Evolutionary conservation across 208 protist genomes (phyloP).

Genomic region (Crithidia sp.): DNA sequence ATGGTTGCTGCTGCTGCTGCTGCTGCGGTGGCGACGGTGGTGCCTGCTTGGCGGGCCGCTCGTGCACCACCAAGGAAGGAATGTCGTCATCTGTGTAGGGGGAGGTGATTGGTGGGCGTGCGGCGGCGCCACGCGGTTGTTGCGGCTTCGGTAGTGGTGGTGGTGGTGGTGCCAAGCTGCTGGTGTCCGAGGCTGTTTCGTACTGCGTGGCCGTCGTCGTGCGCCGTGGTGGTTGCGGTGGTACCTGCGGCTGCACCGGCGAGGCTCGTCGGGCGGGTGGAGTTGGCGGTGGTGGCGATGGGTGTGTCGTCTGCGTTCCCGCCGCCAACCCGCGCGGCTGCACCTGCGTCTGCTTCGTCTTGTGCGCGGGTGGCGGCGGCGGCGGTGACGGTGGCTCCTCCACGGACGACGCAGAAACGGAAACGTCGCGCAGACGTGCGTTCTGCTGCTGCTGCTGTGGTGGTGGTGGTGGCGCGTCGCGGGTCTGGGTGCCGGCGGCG

Average conservation of each 20-base stretch:
- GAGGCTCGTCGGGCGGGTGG: background rate
- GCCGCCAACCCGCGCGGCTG: background rate
- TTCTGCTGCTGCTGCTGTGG: background rate
- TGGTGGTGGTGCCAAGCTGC: background rate
- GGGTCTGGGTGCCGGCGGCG: background rate
- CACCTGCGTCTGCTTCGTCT: slow-evolving; percentile 7
- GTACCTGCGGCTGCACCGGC: background rate
- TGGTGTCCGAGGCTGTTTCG: background rate
- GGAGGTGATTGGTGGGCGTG: background rate
- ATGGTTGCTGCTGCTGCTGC: background rate
- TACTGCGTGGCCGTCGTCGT: slow-evolving; percentile 6
- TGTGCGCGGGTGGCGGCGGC: background rate
- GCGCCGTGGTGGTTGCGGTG: background rate
- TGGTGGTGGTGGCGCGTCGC: background rate
- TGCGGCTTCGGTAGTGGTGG: background rate
- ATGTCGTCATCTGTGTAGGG: slow-evolving; percentile 8
- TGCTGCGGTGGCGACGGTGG: background rate
- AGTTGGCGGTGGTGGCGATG: background rate
- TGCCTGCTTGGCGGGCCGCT: background rate
- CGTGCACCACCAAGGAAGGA: background rate
- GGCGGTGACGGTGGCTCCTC: background rate
- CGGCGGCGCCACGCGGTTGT: background rate
- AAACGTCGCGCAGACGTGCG: background rate
- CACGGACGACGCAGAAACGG: background rate
- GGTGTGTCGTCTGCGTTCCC: background rate